Evolutionary conservation across 176 grass and related monocot species (phyloP), one percentile per base, ranked within the genome.

Genomic region (Guadua angustifolia): DNA sequence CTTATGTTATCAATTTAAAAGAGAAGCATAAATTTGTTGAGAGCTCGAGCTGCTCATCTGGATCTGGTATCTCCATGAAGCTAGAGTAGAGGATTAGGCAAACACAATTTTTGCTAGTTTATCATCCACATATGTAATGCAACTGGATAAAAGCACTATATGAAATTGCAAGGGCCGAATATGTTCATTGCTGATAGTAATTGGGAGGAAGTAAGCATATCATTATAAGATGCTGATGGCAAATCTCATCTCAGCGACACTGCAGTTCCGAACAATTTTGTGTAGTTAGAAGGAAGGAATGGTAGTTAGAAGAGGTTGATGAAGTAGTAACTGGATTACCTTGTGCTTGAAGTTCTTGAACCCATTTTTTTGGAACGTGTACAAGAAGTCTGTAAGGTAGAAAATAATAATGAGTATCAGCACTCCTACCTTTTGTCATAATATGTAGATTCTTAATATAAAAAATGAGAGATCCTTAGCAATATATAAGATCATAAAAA

Each of bases 301-400:
- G n/a, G n/a, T n/a, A n/a, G n/a, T n/a, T n/a, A n/a, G n/a, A n/a
- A n/a, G n/a, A n/a, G 3, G 50, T 22, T 50, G n/a, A 47, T 19
- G 18, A 25, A 49, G 14, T 8, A 63, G 71, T 40, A 61, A 66
- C 3, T 80, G 19, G 63, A 62, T 66, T 88, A 97, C 94, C 94
- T 94, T 97, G 94, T 13, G 89, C 87, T 82, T 97, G 94, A 88
- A 97, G 91, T 87, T 97, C 94, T 92, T 94, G 91, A 78, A 97
- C 91, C 94, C 94, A 97, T 92, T 97, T 97, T 82, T 94, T 97
- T 66, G n/a, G 91, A 91, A 45, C 86, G 82, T 56, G 86, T 83
- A 75, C 94, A 95, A 71, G 96, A 92, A 21, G 91, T 88, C 96
- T 99, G 79, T 24, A 85, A 77, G 24, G 63, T 29, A 87, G 33